Conservation (phyloP, 2,329 filamentous ascomycete genomes). For the Exophiala viscosa region DNA sequence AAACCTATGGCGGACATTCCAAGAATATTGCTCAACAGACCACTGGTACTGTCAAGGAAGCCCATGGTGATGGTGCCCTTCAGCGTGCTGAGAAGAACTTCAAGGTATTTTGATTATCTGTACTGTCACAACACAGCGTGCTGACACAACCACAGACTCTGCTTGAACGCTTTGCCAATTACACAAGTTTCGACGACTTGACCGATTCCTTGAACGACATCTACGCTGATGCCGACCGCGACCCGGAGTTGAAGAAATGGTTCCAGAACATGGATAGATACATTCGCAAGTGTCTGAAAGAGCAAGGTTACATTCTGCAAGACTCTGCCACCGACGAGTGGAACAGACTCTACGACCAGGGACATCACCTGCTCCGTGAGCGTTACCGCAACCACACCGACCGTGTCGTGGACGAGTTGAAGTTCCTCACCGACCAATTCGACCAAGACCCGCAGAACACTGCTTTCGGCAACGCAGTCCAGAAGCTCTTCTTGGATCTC, state of each 20-base stretch:
- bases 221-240: conserved; percentile 80
- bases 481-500: conserved; percentile 86
- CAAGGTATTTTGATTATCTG: conserved; percentile 54
- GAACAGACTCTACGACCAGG: conserved; percentile 79
- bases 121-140: conserved; percentile 38
- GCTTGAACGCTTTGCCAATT: conserved; percentile 93
- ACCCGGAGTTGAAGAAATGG: conserved; percentile 84
- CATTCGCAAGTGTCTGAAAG: conserved; percentile 75
- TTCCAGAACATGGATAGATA: conserved; percentile 76
- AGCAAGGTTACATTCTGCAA: conserved; percentile 88
- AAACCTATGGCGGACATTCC: conserved; percentile 76
- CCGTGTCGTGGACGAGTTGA: conserved; percentile 80
- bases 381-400: conserved; percentile 85
- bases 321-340: conserved; percentile 76
- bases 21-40: conserved; percentile 62
- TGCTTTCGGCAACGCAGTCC: conserved; percentile 68
- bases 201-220: conserved; percentile 80
- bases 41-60: conserved; percentile 67
- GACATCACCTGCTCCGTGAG: conserved; percentile 79
- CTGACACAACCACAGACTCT: conserved; percentile 63
- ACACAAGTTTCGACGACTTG: conserved; percentile 81
- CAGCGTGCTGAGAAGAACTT: conserved; percentile 73
- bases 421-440: conserved; percentile 85
- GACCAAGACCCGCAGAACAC: conserved; percentile 84
- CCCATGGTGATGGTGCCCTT: conserved; percentile 62